These are phyloP conservation scores for Apiospora rasikravindrae DNA, from an alignment of 2,329 filamentous ascomycete species.

Conservation along the genomic window DNA sequence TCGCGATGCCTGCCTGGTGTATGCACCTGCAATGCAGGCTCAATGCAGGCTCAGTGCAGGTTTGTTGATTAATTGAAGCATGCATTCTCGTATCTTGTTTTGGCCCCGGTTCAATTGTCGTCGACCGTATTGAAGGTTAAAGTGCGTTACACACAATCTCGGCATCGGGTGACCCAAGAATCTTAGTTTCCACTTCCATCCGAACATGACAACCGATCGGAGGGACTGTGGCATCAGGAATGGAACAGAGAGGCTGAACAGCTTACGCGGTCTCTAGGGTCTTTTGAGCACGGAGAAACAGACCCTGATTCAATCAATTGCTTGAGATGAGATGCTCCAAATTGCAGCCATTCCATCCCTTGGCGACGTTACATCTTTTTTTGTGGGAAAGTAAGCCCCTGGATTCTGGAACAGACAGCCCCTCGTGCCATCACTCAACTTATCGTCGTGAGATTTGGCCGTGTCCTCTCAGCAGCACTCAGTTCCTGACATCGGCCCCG, in stretches of 20 bases:
- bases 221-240: not conserved
- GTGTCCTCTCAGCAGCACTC: not conserved
- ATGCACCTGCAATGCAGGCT: not conserved
- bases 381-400: not conserved
- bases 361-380: conserved; percentile 10
- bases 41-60: not conserved
- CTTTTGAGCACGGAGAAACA: not conserved
- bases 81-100: not conserved
- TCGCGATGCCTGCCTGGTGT: not conserved
- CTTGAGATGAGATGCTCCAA: not conserved
- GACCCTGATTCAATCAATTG: not conserved
- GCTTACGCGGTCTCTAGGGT: not conserved
- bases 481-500: not conserved
- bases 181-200: not conserved
- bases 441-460: not conserved
- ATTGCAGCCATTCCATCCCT: not conserved
- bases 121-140: conserved; percentile 8
- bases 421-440: not conserved
- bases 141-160: not conserved
- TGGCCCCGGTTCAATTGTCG: not conserved
- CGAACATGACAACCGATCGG: not conserved
- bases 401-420: not conserved
- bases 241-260: not conserved
- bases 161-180: not conserved
- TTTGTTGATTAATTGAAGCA: not conserved